Base-by-base conservation (phyloP, 257 asterid species). In the Capsicum chinense region DNA sequence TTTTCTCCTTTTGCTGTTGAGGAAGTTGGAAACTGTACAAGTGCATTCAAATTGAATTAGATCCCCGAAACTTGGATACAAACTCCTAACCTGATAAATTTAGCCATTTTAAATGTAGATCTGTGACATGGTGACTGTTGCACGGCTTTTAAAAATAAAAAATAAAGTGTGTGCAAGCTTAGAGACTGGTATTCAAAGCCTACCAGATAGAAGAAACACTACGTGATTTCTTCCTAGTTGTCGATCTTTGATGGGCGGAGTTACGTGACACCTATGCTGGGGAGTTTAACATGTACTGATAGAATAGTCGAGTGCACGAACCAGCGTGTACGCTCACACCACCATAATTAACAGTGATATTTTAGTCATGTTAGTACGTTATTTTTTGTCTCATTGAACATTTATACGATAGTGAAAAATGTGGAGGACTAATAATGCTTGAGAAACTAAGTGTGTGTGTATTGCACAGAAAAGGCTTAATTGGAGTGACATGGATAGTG, bases 51-150 rank as follows among this genome's bases (percentile, higher is more conserved):
- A 74, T 50, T 50, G 10, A 50, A 19, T 21, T 50, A 50, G 80
- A 26, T 44, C 5, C 44, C 8, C n/a, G n/a, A 5, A 71, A 71
- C 47, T n/a, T 70, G 16, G 15, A 44, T 42, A 16, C 58, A n/a
- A 44, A 47, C 79, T 71, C 58, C 58, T 71, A 71, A 58, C 84
- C 69, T 56, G 63, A 81, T 19, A 54, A 21, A 42, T 66, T 78
- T 79, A 58, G 78, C 62, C 42, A 19, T 71, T 84, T 87, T 87
- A 80, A 74, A 73, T 88, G 87, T 84, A 97, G 99, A 97, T 97
- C 68, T 97, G 99, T 85, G 99, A 97, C 93, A 97, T 97, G 99
- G 99, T 97, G 87, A 84, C 92, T 35, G 87, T 97, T 86, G 99
- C 99, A 58, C 92, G 96, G 64, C 93, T 93, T 84, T 84, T 97